These are phyloP conservation scores for Thelonectria blattea DNA, from an alignment of 2,329 filamentous ascomycete species.

Conservation along the genomic window DNA sequence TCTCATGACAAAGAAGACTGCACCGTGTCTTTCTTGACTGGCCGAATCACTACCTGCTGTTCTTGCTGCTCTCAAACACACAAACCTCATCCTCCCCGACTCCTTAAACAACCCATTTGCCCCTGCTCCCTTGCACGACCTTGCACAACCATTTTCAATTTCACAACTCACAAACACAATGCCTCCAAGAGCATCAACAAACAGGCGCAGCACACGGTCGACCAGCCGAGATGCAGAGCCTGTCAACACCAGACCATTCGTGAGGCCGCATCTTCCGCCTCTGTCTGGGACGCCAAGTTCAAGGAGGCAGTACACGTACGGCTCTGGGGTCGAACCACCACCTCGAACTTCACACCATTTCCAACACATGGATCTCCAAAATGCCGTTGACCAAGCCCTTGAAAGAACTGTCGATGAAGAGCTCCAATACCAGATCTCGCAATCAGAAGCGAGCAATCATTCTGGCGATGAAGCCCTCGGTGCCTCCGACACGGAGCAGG, in stretches of 20 bases:
- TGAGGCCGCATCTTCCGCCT: constrained; percentile 31
- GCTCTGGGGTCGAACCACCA: constrained; percentile 44
- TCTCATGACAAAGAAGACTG: constrained; percentile 32
- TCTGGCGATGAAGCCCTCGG: constrained; percentile 34
- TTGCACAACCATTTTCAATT: background rate
- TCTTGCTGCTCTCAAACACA: constrained; percentile 1
- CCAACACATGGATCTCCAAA: constrained; percentile 36
- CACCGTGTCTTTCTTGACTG: constrained; percentile 2
- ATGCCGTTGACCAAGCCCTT: constrained; percentile 40
- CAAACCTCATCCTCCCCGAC: background rate
- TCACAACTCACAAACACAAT: constrained; percentile 21
- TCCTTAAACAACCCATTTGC: background rate
- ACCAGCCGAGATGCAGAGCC: constrained; percentile 31
- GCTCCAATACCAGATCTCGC: constrained; percentile 24
- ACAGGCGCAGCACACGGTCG: constrained; percentile 28
- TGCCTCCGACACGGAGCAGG: background rate
- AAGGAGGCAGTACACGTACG: constrained; percentile 47
- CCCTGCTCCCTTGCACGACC: background rate
- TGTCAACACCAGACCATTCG: constrained; percentile 19
- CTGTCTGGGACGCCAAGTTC: constrained; percentile 44
- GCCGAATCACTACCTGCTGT: background rate
- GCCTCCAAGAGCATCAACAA: constrained; percentile 32
- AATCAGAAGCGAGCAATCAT: background rate
- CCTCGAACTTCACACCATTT: constrained; percentile 33
- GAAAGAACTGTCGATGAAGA: constrained; percentile 27